Evolutionary conservation across 2,329 filamentous ascomycete genomes (phyloP).

Genomic region (Xylariaceae sp.): DNA sequence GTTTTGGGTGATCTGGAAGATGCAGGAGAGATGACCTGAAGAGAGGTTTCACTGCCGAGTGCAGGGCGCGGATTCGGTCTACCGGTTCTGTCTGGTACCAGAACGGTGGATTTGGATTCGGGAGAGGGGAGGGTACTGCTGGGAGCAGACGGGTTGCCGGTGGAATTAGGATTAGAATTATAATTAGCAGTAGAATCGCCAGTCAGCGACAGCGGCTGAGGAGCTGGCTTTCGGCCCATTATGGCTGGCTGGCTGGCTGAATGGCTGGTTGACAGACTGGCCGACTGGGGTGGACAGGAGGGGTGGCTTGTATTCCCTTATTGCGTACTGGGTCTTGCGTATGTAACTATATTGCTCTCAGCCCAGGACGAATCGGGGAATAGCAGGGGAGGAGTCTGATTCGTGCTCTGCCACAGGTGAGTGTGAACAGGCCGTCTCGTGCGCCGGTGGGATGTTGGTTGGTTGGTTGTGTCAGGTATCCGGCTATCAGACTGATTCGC

Average conservation of each 20-base stretch:
- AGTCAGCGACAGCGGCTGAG: conserved; percentile 59
- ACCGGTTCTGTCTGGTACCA: conserved; percentile 28
- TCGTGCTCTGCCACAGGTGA: conserved; percentile 39
- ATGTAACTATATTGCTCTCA: neutral
- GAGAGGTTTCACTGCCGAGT: conserved; percentile 25
- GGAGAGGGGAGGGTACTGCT: conserved; percentile 25
- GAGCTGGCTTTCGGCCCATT: conserved; percentile 63
- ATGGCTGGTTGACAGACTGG: conserved; percentile 19
- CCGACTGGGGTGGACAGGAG: neutral
- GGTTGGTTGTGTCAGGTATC: conserved; percentile 36
- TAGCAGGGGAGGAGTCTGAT: conserved; percentile 37
- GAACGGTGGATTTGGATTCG: conserved; percentile 28
- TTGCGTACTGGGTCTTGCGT: too few relatives aligned
- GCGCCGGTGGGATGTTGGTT: conserved; percentile 41
- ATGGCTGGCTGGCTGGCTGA: conserved; percentile 21
- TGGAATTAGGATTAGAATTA: conserved; percentile 35
- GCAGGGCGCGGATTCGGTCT: conserved; percentile 30
- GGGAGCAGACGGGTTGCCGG: conserved; percentile 36
- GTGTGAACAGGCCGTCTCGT: conserved; percentile 34
- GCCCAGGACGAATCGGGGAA: conserved; percentile 30
- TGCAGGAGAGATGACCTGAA: conserved; percentile 33
- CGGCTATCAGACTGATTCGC: conserved; percentile 32
- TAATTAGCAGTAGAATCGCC: conserved; percentile 35
- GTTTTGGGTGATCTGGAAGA: conserved; percentile 37
- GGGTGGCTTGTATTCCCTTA: neutral